Percentiles rank a stretch among this genome's conserved stretches.
These are phyloP conservation scores for Plantago coronopus DNA, from an alignment of 305 asterid species.

Conservation along the genomic window DNA sequence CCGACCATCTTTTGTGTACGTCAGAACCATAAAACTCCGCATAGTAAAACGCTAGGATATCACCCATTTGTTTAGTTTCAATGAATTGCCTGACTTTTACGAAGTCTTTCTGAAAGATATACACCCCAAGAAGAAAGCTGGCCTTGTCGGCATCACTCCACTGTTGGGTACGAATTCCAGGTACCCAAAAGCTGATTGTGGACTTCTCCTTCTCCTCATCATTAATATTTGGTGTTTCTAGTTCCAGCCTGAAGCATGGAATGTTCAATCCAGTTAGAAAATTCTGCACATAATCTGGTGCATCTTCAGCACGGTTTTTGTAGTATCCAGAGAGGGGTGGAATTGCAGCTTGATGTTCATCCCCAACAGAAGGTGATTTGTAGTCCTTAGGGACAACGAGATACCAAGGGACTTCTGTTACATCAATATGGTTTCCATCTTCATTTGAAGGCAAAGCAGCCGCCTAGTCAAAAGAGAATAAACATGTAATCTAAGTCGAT, in stretches of 20 bases:
- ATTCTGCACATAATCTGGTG: constrained; percentile 16
- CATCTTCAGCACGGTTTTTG: constrained; percentile 12
- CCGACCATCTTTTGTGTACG: constrained; percentile 58
- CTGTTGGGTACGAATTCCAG: constrained; percentile 32
- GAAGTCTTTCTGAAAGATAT: constrained; percentile 59
- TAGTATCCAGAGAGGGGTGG: constrained; percentile 32
- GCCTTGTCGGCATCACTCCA: constrained; percentile 58
- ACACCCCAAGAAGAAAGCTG: constrained; percentile 53
- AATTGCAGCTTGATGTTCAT: constrained; percentile 54
- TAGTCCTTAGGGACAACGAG: no score
- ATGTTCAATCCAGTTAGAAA: constrained; percentile 37
- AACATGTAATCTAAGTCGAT: not conserved
- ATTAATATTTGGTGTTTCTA: constrained; percentile 20
- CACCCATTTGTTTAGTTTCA: constrained; percentile 47
- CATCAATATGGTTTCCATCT: not conserved
- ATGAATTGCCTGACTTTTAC: constrained; percentile 46
- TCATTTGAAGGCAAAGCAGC: constrained; percentile 3
- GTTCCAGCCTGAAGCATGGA: constrained; percentile 29
- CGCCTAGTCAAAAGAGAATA: constrained; percentile 4
- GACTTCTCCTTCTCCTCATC: constrained; percentile 15
- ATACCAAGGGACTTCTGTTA: not conserved
- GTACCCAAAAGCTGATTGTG: constrained; percentile 36
- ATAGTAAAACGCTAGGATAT: constrained; percentile 50
- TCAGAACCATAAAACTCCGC: constrained; percentile 53
- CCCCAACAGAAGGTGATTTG: constrained; percentile 40